Base-by-base conservation (phyloP, 352 stramenopile genomes). In the Globisporangium nagaii region DNA sequence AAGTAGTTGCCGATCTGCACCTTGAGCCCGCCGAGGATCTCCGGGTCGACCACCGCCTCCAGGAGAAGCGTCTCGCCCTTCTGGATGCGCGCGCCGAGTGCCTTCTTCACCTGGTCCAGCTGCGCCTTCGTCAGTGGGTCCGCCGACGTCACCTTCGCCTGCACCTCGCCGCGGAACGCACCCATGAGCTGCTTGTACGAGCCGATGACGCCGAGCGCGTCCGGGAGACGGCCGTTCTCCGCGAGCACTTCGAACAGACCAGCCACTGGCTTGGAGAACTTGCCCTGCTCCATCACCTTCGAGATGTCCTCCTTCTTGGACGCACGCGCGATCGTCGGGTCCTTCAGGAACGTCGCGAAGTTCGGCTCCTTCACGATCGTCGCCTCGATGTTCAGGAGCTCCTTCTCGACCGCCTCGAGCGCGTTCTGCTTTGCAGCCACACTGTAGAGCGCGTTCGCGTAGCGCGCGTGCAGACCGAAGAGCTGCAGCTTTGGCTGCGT, bases 1-100 rank as follows among this genome's bases (percentile, higher is more conserved):
- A 98, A 98, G 81, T 97, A 95, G 79, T 98, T 97, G 63, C 93
- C 95, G 73, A 98, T 98, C 79, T 98, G 93, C 60, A 98, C 92
- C 79, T 98, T 97, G 56, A 98, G 84, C 60, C 95, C 95, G 32
- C 95, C 95, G 58, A 98, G 68, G 68, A 98, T 98, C 58, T 85
- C 81, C 13, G 94, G 90, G 84, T 98, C 90, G 30, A 98, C 90
- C 42, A 96, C 78, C 28, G 82, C 91, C 56, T 91, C 84, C 42
- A 98, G 73, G 53, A 97, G 72, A 49, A 98, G 81, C 56, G 91
- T 97, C 60, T 98, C 90, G 40, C 83, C 84, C 66, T 92, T 90
- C 35, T 95, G 65, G 56, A 98, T 87, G 47, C 75, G 73, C 48
- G 80, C 69, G 39, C 68, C 92, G 53, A 98, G 90, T 1, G 94